phyloP scores from a whole-genome alignment of 208 protist species.

The Acanthamoeba sp. region DNA sequence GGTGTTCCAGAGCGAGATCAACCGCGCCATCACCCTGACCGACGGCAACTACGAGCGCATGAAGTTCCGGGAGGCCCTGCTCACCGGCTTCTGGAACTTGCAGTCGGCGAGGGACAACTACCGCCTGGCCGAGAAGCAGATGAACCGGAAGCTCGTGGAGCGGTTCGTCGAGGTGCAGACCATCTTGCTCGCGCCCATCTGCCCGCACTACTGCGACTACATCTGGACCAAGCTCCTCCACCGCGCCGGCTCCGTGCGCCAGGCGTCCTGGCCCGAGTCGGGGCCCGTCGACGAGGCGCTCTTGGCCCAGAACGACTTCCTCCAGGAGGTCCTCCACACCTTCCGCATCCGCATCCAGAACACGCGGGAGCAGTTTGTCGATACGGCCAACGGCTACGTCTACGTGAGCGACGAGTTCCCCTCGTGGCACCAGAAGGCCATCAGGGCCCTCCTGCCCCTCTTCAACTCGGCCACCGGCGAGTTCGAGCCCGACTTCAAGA shows the following conservation, averaged over 20 bases:
- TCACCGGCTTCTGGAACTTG: constrained; percentile 96
- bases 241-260: constrained; percentile 1
- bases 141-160: constrained; percentile 90
- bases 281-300: constrained; percentile 91
- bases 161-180: constrained; percentile 95
- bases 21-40: constrained; percentile 92
- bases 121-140: constrained; percentile 89
- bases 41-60: constrained; percentile 94
- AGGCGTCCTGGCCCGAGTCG: constrained; percentile 83
- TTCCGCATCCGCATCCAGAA: constrained; percentile 85
- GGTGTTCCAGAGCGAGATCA: constrained; percentile 96
- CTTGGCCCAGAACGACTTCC: constrained; percentile 90
- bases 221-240: constrained; percentile 95
- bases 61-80: constrained; percentile 97
- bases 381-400: constrained; percentile 89
- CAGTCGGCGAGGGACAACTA: constrained; percentile 95
- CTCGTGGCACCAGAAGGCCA: constrained; percentile 91
- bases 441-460: constrained; percentile 85
- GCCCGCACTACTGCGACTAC: constrained; percentile 97
- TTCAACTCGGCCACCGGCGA: constrained; percentile 47
- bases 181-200: constrained; percentile 97
- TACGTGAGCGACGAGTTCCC: constrained; percentile 90
- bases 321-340: constrained; percentile 92
- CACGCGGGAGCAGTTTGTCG: constrained; percentile 87
- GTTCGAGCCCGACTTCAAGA: constrained; percentile 74